Evolutionary conservation across 164 flowering plant genomes (phyloP), one percentile per base, ranked within the genome.

Genomic region (Aristolochia californica): DNA sequence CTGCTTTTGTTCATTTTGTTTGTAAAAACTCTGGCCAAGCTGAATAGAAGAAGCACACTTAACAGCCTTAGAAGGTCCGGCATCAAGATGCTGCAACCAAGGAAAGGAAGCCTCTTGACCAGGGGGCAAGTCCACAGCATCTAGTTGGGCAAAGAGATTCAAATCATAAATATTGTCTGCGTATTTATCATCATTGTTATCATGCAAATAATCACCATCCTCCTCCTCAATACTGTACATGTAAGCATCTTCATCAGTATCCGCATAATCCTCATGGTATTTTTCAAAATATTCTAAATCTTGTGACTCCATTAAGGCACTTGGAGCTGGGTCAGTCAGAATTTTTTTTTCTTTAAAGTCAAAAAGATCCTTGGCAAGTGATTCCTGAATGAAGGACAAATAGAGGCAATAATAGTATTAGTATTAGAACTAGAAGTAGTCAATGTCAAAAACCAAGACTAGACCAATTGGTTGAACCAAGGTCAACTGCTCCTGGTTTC

Each of bases 91-190:
- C 48, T 60, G 56, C 21, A 60, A 60, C 27, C 45, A 43, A 51
- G 63, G 48, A 45, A 60, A 34, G 18, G 63, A 21, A 30, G 26
- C 38, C 62, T 48, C 54, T 24, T 48, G 26, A 53, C 62, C 51
- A 50, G 55, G 30, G 16, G 56, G 63, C 34, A 20, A 53, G 34
- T 21, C 28, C 43, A 60, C n/a, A 44, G 56, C 21, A 21, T 59
- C 53, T 3, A 51, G 15, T 43, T 51, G 63, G 43, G 63, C 17
- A 22, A 21, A 55, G 18, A 60, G 16, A 60, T 15, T 11, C 14
- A 26, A 23, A 50, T 22, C 14, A 50, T 23, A 14, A 50, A 50
- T 10, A 23, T 23, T 23, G 13, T 50, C 26, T 14, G 28, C 23
- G 23, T 4, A 48, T 9, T 22, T 12, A 18, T 48, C 22, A 48